Base-by-base conservation (phyloP, 371 early-diverging fungal species). In the Nosema muscidifuracis region DNA sequence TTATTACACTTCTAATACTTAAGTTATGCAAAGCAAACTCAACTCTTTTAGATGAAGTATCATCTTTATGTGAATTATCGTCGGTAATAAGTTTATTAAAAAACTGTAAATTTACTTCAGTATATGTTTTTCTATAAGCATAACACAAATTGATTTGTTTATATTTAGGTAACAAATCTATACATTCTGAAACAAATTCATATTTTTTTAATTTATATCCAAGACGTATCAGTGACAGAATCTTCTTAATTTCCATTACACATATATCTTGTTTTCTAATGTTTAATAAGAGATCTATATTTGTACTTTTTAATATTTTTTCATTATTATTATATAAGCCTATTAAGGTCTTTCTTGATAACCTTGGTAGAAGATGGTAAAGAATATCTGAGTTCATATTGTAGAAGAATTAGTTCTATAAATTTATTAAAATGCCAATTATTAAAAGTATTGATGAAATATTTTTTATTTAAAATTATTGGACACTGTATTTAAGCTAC, bases 381-480 rank as follows among this genome's bases (percentile, higher is more conserved):
- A 47, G n/a, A 10, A 47, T 47, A 47, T 47, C 47, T 6, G 47
- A 47, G n/a, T 47, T 47, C 47, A 47, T 47, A 47, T 10, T 47
- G 3, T n/a, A 20, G 6, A 4, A 10, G n/a, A 13, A 47, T 10
- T 6, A 6, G n/a, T 10, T 10, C n/a, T 47, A 40, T 40, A 47
- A 47, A 47, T 47, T 10, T 20, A 10, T 47, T 47, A 47, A 47
- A 20, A 47, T 47, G n/a, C 47, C 47, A 47, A 47, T 47, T 10
- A 47, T 20, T 10, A n/a, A 47, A 10, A 7, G 38, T 13, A 7
- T 38, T 38, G 38, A 38, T 38, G 4, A n/a, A n/a, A n/a, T n/a
- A n/a, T n/a, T n/a, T n/a, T n/a, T n/a, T n/a, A n/a, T n/a, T n/a
- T n/a, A n/a, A n/a, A n/a, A n/a, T n/a, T n/a, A n/a, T n/a, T n/a